Evolutionary conservation across 2,329 filamentous ascomycete species (phyloP).

Genomic region (Aschersonia sp.): DNA sequence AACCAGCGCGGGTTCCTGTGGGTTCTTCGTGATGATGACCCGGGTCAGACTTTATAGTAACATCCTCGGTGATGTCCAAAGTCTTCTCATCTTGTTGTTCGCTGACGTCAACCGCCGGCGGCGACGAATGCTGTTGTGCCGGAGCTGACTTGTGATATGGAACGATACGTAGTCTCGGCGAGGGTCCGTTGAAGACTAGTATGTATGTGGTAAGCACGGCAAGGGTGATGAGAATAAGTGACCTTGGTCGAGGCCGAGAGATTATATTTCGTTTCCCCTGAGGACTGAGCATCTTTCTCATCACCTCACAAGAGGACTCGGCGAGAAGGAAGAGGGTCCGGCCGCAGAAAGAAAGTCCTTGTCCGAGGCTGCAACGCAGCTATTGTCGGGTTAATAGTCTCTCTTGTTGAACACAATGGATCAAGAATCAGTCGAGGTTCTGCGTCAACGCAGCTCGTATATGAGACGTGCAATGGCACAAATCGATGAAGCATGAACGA

Average conservation of each 20-base stretch:
- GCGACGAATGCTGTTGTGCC: slow-evolving; percentile 2
- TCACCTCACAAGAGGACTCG: slow-evolving; percentile 1
- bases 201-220: slow-evolving; percentile 27
- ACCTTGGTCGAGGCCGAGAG: slow-evolving; percentile 24
- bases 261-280: slow-evolving; percentile 14
- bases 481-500: not conserved
- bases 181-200: slow-evolving; percentile 23
- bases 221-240: slow-evolving; percentile 24
- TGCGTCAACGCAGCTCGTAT: no score
- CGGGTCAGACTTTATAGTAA: slow-evolving; percentile 1
- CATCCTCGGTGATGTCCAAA: not conserved
- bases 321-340: not conserved
- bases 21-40: slow-evolving; percentile 6
- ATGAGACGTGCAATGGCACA: not conserved
- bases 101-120: not conserved
- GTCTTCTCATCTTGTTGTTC: not conserved
- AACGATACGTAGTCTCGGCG: slow-evolving; percentile 18
- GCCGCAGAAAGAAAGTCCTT: no score
- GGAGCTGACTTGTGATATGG: slow-evolving; percentile 10
- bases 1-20: slow-evolving; percentile 9
- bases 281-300: slow-evolving; percentile 19
- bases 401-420: no score
- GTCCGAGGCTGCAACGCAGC: no score
- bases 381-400: no score
- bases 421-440: no score